Evolutionary conservation across 2,329 filamentous ascomycete genomes (phyloP).

Genomic region (Aspergillus udagawae): DNA sequence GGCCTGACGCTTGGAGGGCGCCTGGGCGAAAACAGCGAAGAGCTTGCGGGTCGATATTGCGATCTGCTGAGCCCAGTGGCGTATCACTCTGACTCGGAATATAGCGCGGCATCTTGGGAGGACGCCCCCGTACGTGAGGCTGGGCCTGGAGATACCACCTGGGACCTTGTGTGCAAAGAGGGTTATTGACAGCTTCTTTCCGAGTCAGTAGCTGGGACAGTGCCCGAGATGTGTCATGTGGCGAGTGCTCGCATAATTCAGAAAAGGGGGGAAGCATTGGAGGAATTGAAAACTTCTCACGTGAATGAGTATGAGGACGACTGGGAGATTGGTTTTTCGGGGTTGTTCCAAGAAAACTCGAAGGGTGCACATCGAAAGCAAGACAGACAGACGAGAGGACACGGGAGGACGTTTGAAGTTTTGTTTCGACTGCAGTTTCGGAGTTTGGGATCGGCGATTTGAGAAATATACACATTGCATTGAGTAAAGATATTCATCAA

Average conservation of each 20-base stretch:
- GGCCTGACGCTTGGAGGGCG: neutral
- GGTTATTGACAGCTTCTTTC: neutral
- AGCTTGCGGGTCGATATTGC: constrained; percentile 2
- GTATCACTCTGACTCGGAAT: constrained; percentile 9
- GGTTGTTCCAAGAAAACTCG: neutral
- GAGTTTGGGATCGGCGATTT: neutral
- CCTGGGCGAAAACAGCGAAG: neutral
- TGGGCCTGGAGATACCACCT: constrained; percentile 8
- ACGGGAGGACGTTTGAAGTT: neutral
- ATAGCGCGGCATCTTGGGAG: neutral
- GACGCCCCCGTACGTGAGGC: neutral
- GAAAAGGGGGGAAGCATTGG: neutral
- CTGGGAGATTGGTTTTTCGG: neutral
- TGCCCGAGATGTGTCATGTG: neutral
- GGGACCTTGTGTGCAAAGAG: constrained; percentile 14
- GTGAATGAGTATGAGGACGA: neutral
- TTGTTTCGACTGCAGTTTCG: neutral
- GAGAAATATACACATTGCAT: neutral
- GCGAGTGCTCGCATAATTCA: neutral
- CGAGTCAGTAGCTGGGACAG: neutral
- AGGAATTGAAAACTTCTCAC: neutral
- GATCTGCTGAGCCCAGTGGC: neutral
- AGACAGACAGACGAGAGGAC: neutral
- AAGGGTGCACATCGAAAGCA: neutral
- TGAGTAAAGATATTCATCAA: neutral